A percentile compares a stretch with the other conserved stretches of the same genome.
These are phyloP conservation scores for Xylaria sp. DNA, from an alignment of 495 filamentous ascomycete genomes.

Conservation along the genomic window DNA sequence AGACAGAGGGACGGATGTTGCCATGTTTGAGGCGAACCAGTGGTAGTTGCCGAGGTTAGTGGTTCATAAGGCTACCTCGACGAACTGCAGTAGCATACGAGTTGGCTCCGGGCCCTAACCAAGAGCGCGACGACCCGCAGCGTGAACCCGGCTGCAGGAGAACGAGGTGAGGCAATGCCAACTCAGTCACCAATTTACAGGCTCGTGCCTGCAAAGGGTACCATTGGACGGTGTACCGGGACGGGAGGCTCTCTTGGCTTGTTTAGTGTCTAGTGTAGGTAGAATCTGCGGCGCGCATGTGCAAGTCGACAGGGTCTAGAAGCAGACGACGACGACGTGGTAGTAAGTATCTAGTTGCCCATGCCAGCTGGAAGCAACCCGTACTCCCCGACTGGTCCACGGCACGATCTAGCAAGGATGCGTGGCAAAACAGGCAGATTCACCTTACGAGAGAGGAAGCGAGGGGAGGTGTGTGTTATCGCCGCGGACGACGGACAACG, in stretches of 20 bases:
- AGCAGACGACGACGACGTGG: conserved; percentile 31
- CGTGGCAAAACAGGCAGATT: conserved; percentile 27
- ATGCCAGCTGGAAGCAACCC: conserved; percentile 25
- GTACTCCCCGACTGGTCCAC: conserved; percentile 41
- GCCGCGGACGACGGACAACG: background rate
- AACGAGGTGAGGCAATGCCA: conserved; percentile 13
- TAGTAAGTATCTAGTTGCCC: conserved; percentile 31
- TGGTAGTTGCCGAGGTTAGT: conserved; percentile 35
- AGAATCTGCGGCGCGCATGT: conserved; percentile 10
- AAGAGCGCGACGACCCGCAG: conserved; percentile 10
- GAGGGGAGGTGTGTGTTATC: background rate
- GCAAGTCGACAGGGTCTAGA: conserved; percentile 10
- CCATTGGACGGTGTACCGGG: conserved; percentile 4
- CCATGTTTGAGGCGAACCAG: conserved; percentile 22
- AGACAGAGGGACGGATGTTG: conserved; percentile 16
- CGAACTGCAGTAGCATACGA: conserved; percentile 23
- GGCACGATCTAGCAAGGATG: conserved; percentile 30
- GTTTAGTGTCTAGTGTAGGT: background rate
- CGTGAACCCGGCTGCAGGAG: conserved; percentile 17
- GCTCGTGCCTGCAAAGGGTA: background rate
- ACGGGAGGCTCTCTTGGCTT: background rate
- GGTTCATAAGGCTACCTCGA: conserved; percentile 36
- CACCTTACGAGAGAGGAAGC: conserved; percentile 14
- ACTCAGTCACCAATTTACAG: conserved; percentile 7
- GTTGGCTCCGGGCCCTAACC: conserved; percentile 2